Conservation (phyloP, 1,139 yeast species). For the Scheffersomyces segobiensis region DNA sequence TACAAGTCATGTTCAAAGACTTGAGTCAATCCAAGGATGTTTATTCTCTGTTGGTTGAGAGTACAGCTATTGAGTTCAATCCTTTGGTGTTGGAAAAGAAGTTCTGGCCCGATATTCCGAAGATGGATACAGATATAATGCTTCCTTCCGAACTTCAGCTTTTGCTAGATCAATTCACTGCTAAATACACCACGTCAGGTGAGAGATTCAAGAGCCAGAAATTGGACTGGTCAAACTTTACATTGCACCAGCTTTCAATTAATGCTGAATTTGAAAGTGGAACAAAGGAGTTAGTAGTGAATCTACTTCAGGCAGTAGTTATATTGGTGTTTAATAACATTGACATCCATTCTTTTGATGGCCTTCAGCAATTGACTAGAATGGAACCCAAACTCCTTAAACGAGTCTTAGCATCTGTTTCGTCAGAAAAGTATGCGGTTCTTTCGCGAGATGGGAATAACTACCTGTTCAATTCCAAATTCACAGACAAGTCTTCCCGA, state of each 20-base stretch:
- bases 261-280: constrained; percentile 30
- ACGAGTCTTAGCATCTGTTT: constrained; percentile 30
- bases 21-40: constrained; percentile 20
- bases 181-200: constrained; percentile 10
- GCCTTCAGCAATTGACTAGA: constrained; percentile 23
- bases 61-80: constrained; percentile 23
- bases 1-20: constrained; percentile 38
- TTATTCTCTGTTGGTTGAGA: constrained; percentile 13
- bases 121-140: constrained; percentile 15
- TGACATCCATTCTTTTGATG: constrained; percentile 16
- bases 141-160: constrained; percentile 10
- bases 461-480: constrained; percentile 24
- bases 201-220: constrained; percentile 15
- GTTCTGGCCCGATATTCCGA: constrained; percentile 47
- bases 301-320: constrained; percentile 40
- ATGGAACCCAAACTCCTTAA: constrained; percentile 27
- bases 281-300: constrained; percentile 34
- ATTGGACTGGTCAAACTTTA: constrained; percentile 25
- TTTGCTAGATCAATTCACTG: constrained; percentile 10
- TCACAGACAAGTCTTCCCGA: constrained; percentile 29
- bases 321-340: constrained; percentile 29
- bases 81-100: constrained; percentile 37
- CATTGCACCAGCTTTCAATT: constrained; percentile 35
- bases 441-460: constrained; percentile 15
- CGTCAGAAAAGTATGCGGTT: constrained; percentile 30